Evolutionary conservation across 805 yeast genomes (phyloP).

Genomic region (Cyberlindnera samutprakarnensis): DNA sequence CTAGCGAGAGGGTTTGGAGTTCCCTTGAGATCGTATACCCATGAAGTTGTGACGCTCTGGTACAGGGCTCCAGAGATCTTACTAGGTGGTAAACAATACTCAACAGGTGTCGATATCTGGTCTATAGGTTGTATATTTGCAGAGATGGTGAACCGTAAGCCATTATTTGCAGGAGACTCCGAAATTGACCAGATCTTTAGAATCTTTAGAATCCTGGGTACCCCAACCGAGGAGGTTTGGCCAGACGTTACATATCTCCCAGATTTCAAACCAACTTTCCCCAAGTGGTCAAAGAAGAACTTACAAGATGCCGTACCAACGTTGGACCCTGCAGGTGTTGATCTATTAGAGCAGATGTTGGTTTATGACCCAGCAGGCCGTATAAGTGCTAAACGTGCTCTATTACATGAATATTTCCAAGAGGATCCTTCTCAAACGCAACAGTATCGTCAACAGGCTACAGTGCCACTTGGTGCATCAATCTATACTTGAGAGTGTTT

Average conservation of each 20-base stretch:
- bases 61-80: conserved; percentile 94
- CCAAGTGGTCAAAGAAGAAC: conserved; percentile 76
- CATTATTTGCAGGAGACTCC: conserved; percentile 94
- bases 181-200: conserved; percentile 96
- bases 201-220: conserved; percentile 87
- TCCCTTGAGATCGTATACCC: conserved; percentile 93
- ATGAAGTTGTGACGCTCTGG: conserved; percentile 97
- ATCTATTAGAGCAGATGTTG: conserved; percentile 69
- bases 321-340: conserved; percentile 77
- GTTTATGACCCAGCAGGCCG: conserved; percentile 91
- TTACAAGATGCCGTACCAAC: conserved; percentile 68
- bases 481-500: conserved; percentile 15
- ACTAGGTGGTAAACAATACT: conserved; percentile 93
- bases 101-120: conserved; percentile 99
- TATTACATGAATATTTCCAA: conserved; percentile 79
- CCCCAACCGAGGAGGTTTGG: conserved; percentile 91
- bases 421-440: conserved; percentile 33
- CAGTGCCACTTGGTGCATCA: conserved; percentile 25
- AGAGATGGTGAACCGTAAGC: conserved; percentile 94
- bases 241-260: conserved; percentile 89
- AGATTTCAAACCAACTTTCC: conserved; percentile 89
- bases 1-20: conserved; percentile 97
- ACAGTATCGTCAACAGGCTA: conserved; percentile 20
- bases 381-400: conserved; percentile 90
- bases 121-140: conserved; percentile 97